Evolutionary conservation across 2,329 filamentous ascomycete species (phyloP), one percentile per base, ranked within the genome.

Genomic region (Penicillium digitatum): DNA sequence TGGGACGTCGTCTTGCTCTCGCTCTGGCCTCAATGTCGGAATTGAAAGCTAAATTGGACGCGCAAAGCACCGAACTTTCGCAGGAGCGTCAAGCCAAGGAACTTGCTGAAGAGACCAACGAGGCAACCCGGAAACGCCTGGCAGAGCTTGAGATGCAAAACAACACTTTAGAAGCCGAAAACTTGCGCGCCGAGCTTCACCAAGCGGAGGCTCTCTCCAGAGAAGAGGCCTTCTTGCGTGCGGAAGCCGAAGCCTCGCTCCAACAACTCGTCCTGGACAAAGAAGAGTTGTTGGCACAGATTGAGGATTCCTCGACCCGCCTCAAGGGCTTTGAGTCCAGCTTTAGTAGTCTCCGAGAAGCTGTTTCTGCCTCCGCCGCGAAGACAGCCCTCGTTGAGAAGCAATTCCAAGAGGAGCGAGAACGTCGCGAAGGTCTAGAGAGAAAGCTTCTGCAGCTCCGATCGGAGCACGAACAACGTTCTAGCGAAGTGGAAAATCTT

Each of bases 191-290:
- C 1, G 91, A 96, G 67, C 76, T 99, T 34, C 90, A 97, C 67
- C 81, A 89, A 64, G 81, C 84, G 1, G 88, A 96, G 69, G 87
- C 86, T 31, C 83, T 87, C 54, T 85, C 88, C 22, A 83, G 94
- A 55, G 90, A 97, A 64, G 88, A 95, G 62, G 84, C 89, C 0
- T 83, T 91, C n/a, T 79, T 84, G 27, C 85, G 86, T 35, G 82
- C 89, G 0, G 90, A 96, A 70, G 87, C 92, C 1, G 80, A 88
- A 52, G 84, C 90, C 1, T 81, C 87, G 37, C 78, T 89, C 39
- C 86, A 90, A 63, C 77, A 96, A 55, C 77, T 96, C n/a, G 81
- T 82, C 52, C 82, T 95, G n/a, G 93, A 97, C 69, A 95, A 94
- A 72, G 83, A 87, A 3, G 90, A 95, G 60, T 73, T 96, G 14